A percentile compares a stretch with the other conserved stretches of the same genome.
Evolutionary conservation across 176 grass and related monocot genomes (phyloP).

Genomic region (Lolium perenne): DNA sequence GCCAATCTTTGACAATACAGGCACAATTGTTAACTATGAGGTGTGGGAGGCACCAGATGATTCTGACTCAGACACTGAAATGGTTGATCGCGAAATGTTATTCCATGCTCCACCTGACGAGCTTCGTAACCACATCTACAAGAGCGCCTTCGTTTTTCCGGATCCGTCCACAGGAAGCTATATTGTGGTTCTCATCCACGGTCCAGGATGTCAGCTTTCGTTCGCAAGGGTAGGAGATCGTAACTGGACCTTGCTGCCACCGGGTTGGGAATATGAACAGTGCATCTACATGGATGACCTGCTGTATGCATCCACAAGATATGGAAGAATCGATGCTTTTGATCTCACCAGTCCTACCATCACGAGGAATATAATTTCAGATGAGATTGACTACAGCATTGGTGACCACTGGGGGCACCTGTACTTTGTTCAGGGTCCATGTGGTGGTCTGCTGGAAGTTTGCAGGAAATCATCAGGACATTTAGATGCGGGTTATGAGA

Average conservation of each 20-base stretch:
- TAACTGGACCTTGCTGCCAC: neutral
- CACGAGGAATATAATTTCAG: neutral
- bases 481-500: neutral
- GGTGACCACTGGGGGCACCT: neutral
- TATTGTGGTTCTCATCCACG: neutral
- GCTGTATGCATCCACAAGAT: neutral
- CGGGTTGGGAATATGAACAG: neutral
- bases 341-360: neutral
- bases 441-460: neutral
- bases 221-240: neutral
- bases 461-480: neutral
- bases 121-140: neutral
- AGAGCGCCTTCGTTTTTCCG: neutral
- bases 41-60: neutral
- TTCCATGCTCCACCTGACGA: neutral
- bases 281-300: neutral
- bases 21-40: neutral
- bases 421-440: neutral
- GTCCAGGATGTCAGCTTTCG: neutral
- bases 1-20: neutral
- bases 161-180: conserved; percentile 9
- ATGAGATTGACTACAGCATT: neutral
- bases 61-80: neutral
- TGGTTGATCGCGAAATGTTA: neutral
- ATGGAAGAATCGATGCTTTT: neutral